Evolutionary conservation across 2,329 filamentous ascomycete species (phyloP).

Genomic region (Botryosphaeria dothidea): DNA sequence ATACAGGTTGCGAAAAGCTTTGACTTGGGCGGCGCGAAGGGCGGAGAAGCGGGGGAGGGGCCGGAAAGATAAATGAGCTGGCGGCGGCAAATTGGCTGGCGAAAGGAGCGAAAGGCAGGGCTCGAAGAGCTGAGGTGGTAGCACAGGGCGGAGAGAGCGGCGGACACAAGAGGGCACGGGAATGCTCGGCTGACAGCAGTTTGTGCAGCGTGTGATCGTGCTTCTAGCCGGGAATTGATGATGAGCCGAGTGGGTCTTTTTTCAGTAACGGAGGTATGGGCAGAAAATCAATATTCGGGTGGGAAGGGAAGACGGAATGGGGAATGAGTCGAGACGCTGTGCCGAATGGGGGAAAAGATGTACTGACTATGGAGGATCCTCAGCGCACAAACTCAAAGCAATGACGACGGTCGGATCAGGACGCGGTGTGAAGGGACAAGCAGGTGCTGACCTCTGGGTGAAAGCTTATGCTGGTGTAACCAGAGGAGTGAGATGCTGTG

Average conservation of each 20-base stretch:
- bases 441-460: neutral
- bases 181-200: neutral
- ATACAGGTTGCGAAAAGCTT: neutral
- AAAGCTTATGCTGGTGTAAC: conserved; percentile 2
- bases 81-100: neutral
- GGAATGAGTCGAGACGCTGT: neutral
- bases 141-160: conserved; percentile 9
- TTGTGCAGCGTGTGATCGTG: conserved; percentile 3
- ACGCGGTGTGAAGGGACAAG: neutral
- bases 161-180: neutral
- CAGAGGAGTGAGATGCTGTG: neutral
- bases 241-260: conserved; percentile 10
- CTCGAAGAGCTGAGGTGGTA: neutral
- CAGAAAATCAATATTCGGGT: conserved; percentile 10
- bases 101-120: neutral
- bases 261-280: neutral
- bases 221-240: neutral
- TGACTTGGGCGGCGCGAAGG: neutral
- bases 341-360: conserved; percentile 9
- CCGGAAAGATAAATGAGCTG: conserved; percentile 1
- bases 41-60: neutral
- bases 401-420: neutral
- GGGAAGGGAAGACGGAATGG: neutral
- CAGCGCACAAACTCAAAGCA: neutral
- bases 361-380: conserved; percentile 8